Conservation (phyloP, 177 flowering plant species). For the Vitis hybrid region DNA sequence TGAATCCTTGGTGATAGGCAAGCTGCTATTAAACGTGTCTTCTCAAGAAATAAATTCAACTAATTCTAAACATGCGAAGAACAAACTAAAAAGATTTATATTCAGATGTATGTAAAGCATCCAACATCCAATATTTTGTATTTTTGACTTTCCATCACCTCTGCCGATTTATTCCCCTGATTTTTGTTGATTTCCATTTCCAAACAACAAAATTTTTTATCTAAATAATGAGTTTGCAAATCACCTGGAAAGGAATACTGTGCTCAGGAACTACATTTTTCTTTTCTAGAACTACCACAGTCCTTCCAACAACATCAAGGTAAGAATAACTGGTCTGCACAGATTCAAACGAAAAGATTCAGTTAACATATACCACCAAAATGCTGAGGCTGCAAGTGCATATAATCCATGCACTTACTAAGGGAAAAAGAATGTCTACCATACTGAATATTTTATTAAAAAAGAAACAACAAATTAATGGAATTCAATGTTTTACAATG, state of each 20-base stretch:
- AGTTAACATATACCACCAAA: neutral
- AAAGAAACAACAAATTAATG: neutral
- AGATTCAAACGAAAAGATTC: constrained; percentile 4
- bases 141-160: too few relatives aligned
- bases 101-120: too few relatives aligned
- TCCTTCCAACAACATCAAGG: constrained; percentile 92
- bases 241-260: constrained; percentile 81
- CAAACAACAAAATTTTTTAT: neutral
- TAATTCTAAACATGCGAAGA: too few relatives aligned
- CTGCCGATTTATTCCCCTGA: too few relatives aligned
- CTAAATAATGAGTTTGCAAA: neutral
- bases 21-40: too few relatives aligned
- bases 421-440: too few relatives aligned
- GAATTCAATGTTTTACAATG: neutral
- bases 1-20: too few relatives aligned
- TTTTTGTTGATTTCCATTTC: neutral
- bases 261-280: constrained; percentile 89
- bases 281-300: constrained; percentile 88
- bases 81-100: too few relatives aligned
- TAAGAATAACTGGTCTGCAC: constrained; percentile 91
- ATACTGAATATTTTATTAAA: neutral
- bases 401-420: neutral
- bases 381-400: neutral
- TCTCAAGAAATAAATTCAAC: too few relatives aligned
- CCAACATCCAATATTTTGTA: too few relatives aligned